Evolutionary conservation across 1,284 basidiomycete genomes (phyloP), one percentile per base, ranked within the genome.

Genomic region (Xerocomus minutiporus): DNA sequence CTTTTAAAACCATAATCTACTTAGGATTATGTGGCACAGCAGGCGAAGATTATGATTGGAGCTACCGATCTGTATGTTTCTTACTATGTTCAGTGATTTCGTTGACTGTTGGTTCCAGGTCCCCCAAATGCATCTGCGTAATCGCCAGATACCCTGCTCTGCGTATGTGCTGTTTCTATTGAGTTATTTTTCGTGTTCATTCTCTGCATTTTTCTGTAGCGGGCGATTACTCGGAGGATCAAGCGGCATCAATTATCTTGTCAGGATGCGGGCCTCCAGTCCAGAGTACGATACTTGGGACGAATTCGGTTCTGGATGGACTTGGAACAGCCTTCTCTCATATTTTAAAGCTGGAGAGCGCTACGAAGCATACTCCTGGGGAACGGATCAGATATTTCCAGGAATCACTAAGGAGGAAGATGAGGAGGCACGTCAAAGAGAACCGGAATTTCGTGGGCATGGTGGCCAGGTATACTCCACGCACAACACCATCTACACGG

Each of bases 141-240:
- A 7, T 35, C 48, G 46, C 2, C 34, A 44, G 25, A 20, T 59
- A 8, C 0, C 5, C 15, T 31, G 20, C 23, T 52, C 52, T 23
- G 59, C 29, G 59, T 60, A 32, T n/a, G 57, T 47, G 8, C 5
- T 17, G 3, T n/a, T 25, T 8, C 46, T n/a, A 3, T 17, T 17
- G 5, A 9, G 23, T 48, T 15, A n/a, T n/a, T 25, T 5, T 42
- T 20, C 12, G 7, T 43, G 2, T n/a, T 48, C 6, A 61, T 40
- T 32, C 20, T n/a, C 20, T 28, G 8, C 23, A 15, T 44, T n/a
- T 17, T 1, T 15, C 40, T 7, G 3, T 17, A 60, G 59, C 4
- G 59, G 61, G 23, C 59, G 59, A 34, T 43, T 63, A 35, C 59
- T 60, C 3, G 59, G 59, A 31, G 59, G 59, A 42, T 61, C 59